Base-by-base conservation (phyloP, 495 filamentous ascomycete genomes). In the Penicillium goetzii region DNA sequence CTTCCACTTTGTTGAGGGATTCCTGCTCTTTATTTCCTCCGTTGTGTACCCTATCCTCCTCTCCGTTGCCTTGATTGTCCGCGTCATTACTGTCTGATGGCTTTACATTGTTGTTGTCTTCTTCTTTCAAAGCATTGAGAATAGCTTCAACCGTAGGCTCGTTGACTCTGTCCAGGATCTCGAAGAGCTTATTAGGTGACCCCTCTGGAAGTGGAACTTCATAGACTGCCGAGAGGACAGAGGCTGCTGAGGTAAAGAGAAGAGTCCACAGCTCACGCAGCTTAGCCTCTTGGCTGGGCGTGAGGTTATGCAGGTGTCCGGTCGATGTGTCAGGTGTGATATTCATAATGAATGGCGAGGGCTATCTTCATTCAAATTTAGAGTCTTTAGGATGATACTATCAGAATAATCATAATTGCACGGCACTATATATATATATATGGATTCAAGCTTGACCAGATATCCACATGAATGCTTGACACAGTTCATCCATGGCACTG, bases 71-170 rank as follows among this genome's bases (percentile, higher is more conserved):
- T 36, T 62, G 45, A 4, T 21, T 59, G 15, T 49, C 60, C n/a
- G 28, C 3, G 3, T 15, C 25, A 23, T 36, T 57, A 26, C 41
- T 30, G 14, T 32, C 5, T 28, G 41, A 56, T 6, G 32, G 54
- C 2, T 28, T 57, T 19, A 19, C 28, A 19, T 23, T 26, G 7
- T 23, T 26, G 7, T 2, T 28, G 17, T 49, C 21, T 30, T 56
- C 38, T 21, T 51, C 62, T 26, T 68, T 70, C 25, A 71, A 49
- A 5, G 68, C 68, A 41, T 50, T 34, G 19, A 68, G 33, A 8
- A 71, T 64, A 10, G 65, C 66, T 8, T 66, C 68, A 3, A 71
- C 66, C 8, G 62, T 63, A 1, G 68, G 66, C 33, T 71, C 68
- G 21, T 68, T 53, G 45, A 71, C 58, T 12, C 57, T 63, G 26